These are phyloP conservation scores for Salix exigua DNA, from an alignment of 345 rosid genomes.

Conservation along the genomic window DNA sequence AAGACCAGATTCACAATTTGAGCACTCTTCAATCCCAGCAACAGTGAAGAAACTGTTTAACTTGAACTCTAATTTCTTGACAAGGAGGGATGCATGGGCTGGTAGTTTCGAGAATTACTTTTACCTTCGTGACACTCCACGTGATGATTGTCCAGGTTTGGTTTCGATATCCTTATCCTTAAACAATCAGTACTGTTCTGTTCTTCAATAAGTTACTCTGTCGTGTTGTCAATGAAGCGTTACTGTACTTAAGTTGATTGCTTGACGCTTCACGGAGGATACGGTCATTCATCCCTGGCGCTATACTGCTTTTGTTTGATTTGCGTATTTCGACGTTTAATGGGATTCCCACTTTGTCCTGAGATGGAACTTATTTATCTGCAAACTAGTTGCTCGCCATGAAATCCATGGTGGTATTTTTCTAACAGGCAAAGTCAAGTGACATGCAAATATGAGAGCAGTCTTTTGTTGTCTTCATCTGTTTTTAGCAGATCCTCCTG, in stretches of 20 bases:
- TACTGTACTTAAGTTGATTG: not conserved
- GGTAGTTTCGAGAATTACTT: conserved; percentile 85
- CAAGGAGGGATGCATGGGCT: conserved; percentile 99
- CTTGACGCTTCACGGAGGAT: not conserved
- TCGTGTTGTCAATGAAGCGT: not conserved
- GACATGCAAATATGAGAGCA: not conserved
- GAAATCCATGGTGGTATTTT: not conserved
- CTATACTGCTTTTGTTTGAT: not conserved
- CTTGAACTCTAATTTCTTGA: conserved; percentile 75
- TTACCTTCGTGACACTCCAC: conserved; percentile 66
- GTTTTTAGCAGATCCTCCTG: not conserved
- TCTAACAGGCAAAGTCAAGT: not conserved
- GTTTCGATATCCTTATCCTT: conserved; percentile 10
- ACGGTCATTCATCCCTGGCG: not conserved
- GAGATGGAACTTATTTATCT: not conserved
- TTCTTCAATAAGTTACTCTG: not conserved
- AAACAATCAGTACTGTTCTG: not conserved
- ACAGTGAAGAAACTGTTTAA: conserved; percentile 95
- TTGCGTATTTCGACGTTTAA: not conserved
- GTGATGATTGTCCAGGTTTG: conserved; percentile 92
- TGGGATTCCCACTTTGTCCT: not conserved
- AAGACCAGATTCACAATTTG: conserved; percentile 69
- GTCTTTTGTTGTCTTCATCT: not conserved
- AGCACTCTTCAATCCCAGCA: conserved; percentile 94
- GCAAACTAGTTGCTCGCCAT: not conserved